Percentiles rank a stretch among this genome's conserved stretches.
Evolutionary conservation across 179 eudicot species (phyloP).

Genomic region (Amaranthus tricolor): DNA sequence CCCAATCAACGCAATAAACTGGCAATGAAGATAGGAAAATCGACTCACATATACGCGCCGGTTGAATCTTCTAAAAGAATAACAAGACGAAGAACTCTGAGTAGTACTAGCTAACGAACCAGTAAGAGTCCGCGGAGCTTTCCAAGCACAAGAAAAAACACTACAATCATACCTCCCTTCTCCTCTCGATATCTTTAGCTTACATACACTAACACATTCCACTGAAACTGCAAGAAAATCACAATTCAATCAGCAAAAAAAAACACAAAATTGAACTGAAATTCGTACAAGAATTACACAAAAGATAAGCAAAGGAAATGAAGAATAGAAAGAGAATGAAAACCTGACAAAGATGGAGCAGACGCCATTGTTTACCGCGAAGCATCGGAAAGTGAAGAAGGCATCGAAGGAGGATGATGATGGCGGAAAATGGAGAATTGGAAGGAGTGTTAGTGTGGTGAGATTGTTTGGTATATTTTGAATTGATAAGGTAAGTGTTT

Average conservation of each 20-base stretch:
- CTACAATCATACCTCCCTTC: conserved; percentile 71
- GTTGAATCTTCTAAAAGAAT: conserved; percentile 33
- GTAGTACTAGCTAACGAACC: conserved; percentile 85
- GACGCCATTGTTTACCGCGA: conserved; percentile 64
- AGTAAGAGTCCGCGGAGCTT: conserved; percentile 82
- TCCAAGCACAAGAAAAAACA: conserved; percentile 79
- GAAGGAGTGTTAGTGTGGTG: conserved; percentile 10
- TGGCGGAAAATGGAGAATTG: neutral
- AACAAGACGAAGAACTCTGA: conserved; percentile 35
- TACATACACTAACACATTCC: conserved; percentile 74
- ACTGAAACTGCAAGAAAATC: conserved; percentile 51
- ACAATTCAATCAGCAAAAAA: conserved; percentile 2
- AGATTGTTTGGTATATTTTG: conserved; percentile 10
- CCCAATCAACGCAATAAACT: neutral
- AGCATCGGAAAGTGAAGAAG: conserved; percentile 47
- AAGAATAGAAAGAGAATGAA: conserved; percentile 15
- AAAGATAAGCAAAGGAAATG: neutral
- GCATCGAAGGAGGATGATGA: neutral
- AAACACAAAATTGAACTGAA: neutral
- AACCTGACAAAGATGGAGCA: conserved; percentile 70
- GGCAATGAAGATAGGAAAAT: neutral
- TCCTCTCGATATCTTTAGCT: conserved; percentile 49
- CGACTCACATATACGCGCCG: conserved; percentile 44
- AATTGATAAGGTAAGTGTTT: conserved; percentile 36
- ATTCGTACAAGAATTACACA: too few relatives aligned